Base-by-base conservation (phyloP, 768 basidiomycete genomes). In the Boletus pseudopeckii region DNA sequence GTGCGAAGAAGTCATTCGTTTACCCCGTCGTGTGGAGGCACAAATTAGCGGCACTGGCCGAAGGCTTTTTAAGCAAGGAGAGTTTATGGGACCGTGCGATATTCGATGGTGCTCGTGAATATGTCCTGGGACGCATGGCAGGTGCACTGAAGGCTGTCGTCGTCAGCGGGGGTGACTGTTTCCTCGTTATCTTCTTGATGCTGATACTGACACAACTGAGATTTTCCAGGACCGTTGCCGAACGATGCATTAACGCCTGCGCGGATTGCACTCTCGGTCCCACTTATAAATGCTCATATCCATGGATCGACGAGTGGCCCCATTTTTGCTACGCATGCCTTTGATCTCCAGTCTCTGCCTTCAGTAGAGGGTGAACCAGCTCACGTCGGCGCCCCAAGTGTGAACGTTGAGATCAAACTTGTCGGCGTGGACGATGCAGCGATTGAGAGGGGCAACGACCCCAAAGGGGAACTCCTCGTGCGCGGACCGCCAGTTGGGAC, bases 391-490 rank as follows among this genome's bases (percentile, higher is more conserved):
- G 85, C 92, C 4, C 94, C 95, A 3, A 80, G 84, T n/a, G 77
- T 85, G 50, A 95, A 95, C 62, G 75, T 93, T 0, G 95, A 97
- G 69, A 84, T 81, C 6, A 88, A 92, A 65, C 76, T 98, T n/a
- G 64, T 78, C 0, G 84, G 78, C 0, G 80, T 90, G 10, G 75
- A 85, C 40, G 90, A 95, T 50, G 75, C 74, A 1, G 68, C 70
- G 10, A 74, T 91, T 8, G 90, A 90, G 65, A 70, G 61, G 3
- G 90, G 88, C 3, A 77, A 59, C 3, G 86, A 92, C 60, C 89
- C 90, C 2, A 69, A 64, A 7, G 91, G 90, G 1, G 64, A 67
- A 24, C 70, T 92, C 42, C 52, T 79, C 34, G 77, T 90, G 13
- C 77, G 88, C 9, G 92, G 92, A 4, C 91, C 92, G 3, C 75